Percentiles rank a stretch among this genome's conserved stretches.
These are phyloP conservation scores for Physaria fendleri DNA, from an alignment of 345 rosid genomes.

Conservation along the genomic window DNA sequence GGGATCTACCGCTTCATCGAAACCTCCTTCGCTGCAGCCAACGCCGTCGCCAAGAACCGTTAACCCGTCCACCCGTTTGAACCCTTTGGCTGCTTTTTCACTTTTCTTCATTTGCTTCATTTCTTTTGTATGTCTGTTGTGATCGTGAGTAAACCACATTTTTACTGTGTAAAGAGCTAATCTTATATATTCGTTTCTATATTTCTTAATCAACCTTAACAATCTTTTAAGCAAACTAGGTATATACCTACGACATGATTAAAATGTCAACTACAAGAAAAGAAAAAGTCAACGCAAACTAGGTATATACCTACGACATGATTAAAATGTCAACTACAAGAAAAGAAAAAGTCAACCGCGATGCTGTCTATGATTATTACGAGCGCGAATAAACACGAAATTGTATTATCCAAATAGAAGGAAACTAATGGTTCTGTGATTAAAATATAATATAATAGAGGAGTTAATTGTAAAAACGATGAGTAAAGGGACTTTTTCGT, in stretches of 20 bases:
- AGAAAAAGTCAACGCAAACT: background rate
- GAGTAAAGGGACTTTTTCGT: background rate
- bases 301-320: background rate
- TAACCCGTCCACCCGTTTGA: constrained; percentile 1
- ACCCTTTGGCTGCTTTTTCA: constrained; percentile 7
- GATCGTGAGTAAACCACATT: background rate
- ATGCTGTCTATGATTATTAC: background rate
- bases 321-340: background rate
- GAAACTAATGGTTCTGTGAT: too few species aligned
- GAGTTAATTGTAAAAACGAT: background rate
- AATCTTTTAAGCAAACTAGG: background rate
- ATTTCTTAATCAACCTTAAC: background rate
- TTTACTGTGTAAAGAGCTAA: background rate
- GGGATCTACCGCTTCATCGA: background rate
- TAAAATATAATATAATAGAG: background rate
- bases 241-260: background rate
- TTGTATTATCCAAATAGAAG: background rate
- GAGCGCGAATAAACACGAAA: background rate
- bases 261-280: background rate
- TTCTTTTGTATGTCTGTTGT: background rate
- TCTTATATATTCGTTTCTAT: background rate
- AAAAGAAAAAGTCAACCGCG: background rate
- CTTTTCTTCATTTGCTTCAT: background rate
- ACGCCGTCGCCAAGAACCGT: background rate
- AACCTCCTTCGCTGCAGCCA: constrained; percentile 1